These are phyloP conservation scores for Fusarium coicis DNA, from an alignment of 2,329 filamentous ascomycete genomes.

Conservation along the genomic window DNA sequence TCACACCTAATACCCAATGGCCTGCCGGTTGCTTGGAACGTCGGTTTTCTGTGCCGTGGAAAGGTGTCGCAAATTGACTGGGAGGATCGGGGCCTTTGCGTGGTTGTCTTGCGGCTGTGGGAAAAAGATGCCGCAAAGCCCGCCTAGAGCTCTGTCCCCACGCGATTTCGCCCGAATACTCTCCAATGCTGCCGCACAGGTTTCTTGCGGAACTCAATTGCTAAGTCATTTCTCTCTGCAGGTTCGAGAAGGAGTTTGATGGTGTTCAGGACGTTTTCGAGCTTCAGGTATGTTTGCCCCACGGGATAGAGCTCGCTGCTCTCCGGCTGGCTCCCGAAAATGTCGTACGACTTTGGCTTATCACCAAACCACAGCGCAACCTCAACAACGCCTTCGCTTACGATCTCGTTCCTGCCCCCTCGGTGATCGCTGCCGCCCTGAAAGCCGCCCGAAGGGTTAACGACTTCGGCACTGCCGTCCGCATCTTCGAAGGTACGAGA, in stretches of 20 bases:
- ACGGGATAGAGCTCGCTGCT: conserved; percentile 37
- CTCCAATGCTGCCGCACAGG: conserved; percentile 40
- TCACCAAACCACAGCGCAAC: conserved; percentile 71
- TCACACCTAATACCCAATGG: conserved; percentile 35
- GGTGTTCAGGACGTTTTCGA: conserved; percentile 98
- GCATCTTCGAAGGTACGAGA: conserved; percentile 93
- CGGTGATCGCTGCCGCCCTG: conserved; percentile 90
- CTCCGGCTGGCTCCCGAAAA: conserved; percentile 37
- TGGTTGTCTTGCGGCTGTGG: conserved; percentile 15
- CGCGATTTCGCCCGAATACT: conserved; percentile 44
- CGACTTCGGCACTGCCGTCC: conserved; percentile 97
- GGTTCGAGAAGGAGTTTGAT: conserved; percentile 99
- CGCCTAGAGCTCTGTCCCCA: conserved; percentile 38
- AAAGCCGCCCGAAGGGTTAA: conserved; percentile 96
- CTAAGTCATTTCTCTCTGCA: conserved; percentile 55
- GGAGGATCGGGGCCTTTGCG: background rate
- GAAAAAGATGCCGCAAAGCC: conserved; percentile 45
- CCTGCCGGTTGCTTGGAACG: background rate
- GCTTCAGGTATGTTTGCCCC: conserved; percentile 79
- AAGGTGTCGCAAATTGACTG: background rate
- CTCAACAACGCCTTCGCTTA: conserved; percentile 99
- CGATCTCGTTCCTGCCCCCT: conserved; percentile 96
- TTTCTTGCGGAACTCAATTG: conserved; percentile 41
- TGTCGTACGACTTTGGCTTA: conserved; percentile 48
- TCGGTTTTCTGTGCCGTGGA: background rate